Evolutionary conservation across 495 filamentous ascomycete genomes (phyloP), one percentile per base, ranked within the genome.

Genomic region (Aspergillus campestris): DNA sequence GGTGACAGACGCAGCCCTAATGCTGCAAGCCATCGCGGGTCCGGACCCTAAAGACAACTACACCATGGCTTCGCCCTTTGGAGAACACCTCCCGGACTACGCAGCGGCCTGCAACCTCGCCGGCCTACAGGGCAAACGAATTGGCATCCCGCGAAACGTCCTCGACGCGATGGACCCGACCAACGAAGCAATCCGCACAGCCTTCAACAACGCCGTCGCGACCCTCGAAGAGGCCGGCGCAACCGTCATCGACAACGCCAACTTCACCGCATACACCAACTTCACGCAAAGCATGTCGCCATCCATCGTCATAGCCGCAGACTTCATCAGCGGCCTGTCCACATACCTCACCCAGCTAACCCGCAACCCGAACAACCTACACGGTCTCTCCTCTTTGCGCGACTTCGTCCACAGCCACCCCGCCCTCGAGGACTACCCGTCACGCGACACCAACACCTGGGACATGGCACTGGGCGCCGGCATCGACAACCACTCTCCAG

Each of bases 1-100:
- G 1, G 81, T 87, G 45, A 77, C 73, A 50, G 83, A 87, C 52
- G 82, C 81, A 0, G 81, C 83, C 1, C 73, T 78, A 44, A n/a
- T 84, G 5, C 70, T 87, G 15, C 69, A 78, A 52, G 76, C 72
- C 12, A 83, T 86, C 33, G 79, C 75, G 0, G 79, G 81, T 1
- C 47, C 52, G 18, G 79, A 83, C 29, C 31, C 37, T 1, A 49
- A 51, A 8, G 58, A 63, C 33, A 78, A 78, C 49, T 78, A 77
- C 58, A 79, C 76, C 0, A 63, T 64, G 31, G 71, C 72, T n/a
- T 69, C 66, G 38, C 75, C 75, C 1, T 68, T 66, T 45, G 55
- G 54, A n/a, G 50, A 58, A 30, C 50, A 40, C 0, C 45, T 66
- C 7, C 73, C 75, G 0, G 60, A 78, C 45, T 79, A 79, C 50